Base-by-base conservation (phyloP, 1,284 basidiomycete species). In the Phellopilus nigrolimitatus region DNA sequence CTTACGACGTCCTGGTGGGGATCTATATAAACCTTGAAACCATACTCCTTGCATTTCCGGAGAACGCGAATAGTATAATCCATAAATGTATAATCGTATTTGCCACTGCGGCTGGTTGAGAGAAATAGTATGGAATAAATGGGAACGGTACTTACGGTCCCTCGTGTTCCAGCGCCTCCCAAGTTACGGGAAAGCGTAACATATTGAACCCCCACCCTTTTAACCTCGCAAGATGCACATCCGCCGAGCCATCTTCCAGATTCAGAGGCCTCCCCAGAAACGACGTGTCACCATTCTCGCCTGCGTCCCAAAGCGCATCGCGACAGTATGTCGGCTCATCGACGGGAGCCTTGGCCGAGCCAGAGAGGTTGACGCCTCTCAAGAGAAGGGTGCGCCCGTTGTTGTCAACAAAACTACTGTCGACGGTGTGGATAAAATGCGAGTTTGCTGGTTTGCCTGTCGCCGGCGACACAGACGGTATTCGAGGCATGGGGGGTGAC, bases 1-100 rank as follows among this genome's bases (percentile, higher is more conserved):
- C 94, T 66, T 65, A 97, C 94, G 31, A 84, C 80, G 64, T 99
- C 95, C 70, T 98, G 95, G 69, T 99, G 95, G 4, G 95, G 95
- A 65, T 98, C 94, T 78, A 99, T 86, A 67, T 84, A 97, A 4
- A 98, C 81, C 58, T 80, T 82, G 70, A 99, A 98, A n/a, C 95
- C 95, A 63, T 90, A 90, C 52, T 92, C 84, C 64, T 95, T 95
- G 73, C 92, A 92, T 67, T 94, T 95, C 38, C 81, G 76, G 13
- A 98, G 74, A 0, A 97, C 89, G 15, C 79, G 79, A 19, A 98
- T 78, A 3, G 87, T 89, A 62, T 98, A 98, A 61, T 95, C 88
- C 74, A 98, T 92, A 66, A 87, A 98, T 34, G 88, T 90, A 53
- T 84, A 73, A 65, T 99, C 95, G 63, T 95, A 97, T 62, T 86